Percentiles rank a stretch among this genome's conserved stretches.
These are phyloP conservation scores for Schizosaccharomyces cryophilus DNA, from an alignment of 805 yeast species.

Conservation along the genomic window DNA sequence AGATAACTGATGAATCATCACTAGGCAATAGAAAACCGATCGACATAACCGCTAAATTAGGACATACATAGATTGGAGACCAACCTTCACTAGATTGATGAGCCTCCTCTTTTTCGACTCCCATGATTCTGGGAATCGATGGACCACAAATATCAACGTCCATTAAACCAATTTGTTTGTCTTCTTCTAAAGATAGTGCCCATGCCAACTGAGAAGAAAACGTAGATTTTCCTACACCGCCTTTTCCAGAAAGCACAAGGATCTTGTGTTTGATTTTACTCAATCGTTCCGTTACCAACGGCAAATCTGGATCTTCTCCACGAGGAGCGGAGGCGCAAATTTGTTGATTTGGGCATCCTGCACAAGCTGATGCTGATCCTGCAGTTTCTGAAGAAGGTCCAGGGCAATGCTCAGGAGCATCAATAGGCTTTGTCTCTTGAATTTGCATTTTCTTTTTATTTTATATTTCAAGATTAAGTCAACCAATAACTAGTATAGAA, in stretches of 20 bases:
- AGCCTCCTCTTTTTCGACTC: slow-evolving; percentile 62
- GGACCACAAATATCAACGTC: slow-evolving; percentile 97
- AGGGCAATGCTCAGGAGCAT: slow-evolving; percentile 60
- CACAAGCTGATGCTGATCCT: slow-evolving; percentile 83
- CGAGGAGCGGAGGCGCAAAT: slow-evolving; percentile 62
- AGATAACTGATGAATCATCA: slow-evolving; percentile 76
- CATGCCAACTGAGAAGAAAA: slow-evolving; percentile 89
- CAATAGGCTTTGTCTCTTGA: background rate
- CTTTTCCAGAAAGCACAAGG: slow-evolving; percentile 42
- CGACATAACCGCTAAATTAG: slow-evolving; percentile 84
- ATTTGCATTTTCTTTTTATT: background rate
- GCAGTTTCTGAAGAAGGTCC: slow-evolving; percentile 91
- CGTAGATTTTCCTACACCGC: slow-evolving; percentile 93
- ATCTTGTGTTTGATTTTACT: slow-evolving; percentile 50
- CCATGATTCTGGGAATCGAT: slow-evolving; percentile 80
- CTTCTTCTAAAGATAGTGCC: slow-evolving; percentile 61
- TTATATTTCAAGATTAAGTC: no score
- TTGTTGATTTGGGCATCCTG: slow-evolving; percentile 79
- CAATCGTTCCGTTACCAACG: slow-evolving; percentile 44
- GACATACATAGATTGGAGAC: slow-evolving; percentile 91
- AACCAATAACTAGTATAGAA: no score
- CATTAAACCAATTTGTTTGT: slow-evolving; percentile 80
- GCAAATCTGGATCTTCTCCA: slow-evolving; percentile 89
- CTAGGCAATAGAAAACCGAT: slow-evolving; percentile 88
- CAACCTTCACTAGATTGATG: slow-evolving; percentile 84